Conservation (phyloP, 805 yeast genomes). For the Yamadazyma philogaea region DNA sequence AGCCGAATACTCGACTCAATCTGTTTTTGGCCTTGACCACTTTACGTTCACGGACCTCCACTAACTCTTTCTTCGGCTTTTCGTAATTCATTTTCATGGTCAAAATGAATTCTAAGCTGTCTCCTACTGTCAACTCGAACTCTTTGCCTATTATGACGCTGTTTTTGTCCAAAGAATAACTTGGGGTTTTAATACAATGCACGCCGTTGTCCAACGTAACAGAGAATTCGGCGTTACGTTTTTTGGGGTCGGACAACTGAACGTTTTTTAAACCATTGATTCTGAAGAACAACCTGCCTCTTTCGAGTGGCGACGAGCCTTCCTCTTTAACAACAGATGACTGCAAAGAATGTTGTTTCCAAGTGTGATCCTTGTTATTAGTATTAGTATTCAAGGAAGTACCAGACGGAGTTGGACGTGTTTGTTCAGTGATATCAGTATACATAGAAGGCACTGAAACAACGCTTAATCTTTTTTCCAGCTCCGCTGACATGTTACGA, state of each 20-base stretch:
- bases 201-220: conserved; percentile 74
- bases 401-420: conserved; percentile 11
- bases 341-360: conserved; percentile 17
- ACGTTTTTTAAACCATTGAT: conserved; percentile 46
- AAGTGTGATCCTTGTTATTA: conserved; percentile 6
- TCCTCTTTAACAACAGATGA: conserved; percentile 14
- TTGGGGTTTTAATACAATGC: conserved; percentile 69
- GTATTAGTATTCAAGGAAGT: conserved; percentile 16
- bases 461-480: conserved; percentile 23
- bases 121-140: conserved; percentile 69
- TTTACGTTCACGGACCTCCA: conserved; percentile 59
- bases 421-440: conserved; percentile 12
- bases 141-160: conserved; percentile 58
- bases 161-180: conserved; percentile 35
- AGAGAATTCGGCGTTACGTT: conserved; percentile 48
- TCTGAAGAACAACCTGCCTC: conserved; percentile 56
- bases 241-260: conserved; percentile 44
- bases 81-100: conserved; percentile 69
- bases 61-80: conserved; percentile 46
- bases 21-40: conserved; percentile 45
- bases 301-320: conserved; percentile 23
- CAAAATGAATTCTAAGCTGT: conserved; percentile 58
- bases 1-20: conserved; percentile 47
- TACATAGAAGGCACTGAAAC: conserved; percentile 32
- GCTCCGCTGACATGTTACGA: conserved; percentile 9